A percentile compares a stretch with the other conserved stretches of the same genome.
Evolutionary conservation across 768 basidiomycete species (phyloP).

Genomic region (Tylopilus plumbeoviolaceoides): DNA sequence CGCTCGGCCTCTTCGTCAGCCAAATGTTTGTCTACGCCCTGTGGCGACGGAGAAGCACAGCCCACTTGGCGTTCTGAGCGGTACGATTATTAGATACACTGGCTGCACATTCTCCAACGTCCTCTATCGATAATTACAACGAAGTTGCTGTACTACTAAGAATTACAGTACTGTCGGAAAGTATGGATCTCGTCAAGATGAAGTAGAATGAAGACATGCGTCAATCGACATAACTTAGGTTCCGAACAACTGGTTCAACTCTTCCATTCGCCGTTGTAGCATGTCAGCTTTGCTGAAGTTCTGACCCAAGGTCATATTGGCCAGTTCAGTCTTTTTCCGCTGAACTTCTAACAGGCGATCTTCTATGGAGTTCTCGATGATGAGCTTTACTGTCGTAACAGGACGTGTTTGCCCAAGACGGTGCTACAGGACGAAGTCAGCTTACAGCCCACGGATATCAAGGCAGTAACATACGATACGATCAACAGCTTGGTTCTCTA

Average conservation of each 20-base stretch:
- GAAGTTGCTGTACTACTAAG: conserved; percentile 26
- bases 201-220: conserved; percentile 11
- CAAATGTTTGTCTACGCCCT: conserved; percentile 74
- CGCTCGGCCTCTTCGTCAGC: conserved; percentile 78
- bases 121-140: conserved; percentile 33
- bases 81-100: not conserved
- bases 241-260: conserved; percentile 74
- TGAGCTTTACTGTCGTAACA: conserved; percentile 87
- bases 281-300: conserved; percentile 86
- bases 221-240: conserved; percentile 30
- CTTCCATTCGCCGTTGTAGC: conserved; percentile 82
- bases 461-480: conserved; percentile 67
- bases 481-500: conserved; percentile 97
- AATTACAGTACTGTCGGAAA: conserved; percentile 26
- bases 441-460: not conserved
- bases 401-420: conserved; percentile 92
- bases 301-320: conserved; percentile 89
- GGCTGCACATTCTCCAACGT: conserved; percentile 4
- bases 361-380: conserved; percentile 94
- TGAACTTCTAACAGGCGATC: conserved; percentile 90
- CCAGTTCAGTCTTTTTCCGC: conserved; percentile 89
- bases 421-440: conserved; percentile 50
- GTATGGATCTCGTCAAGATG: conserved; percentile 19
- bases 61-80: conserved; percentile 70
- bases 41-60: conserved; percentile 67